Evolutionary conservation across 169 alveolate genomes (phyloP), one percentile per base, ranked within the genome.

Genomic region (Plasmodium sp.): DNA sequence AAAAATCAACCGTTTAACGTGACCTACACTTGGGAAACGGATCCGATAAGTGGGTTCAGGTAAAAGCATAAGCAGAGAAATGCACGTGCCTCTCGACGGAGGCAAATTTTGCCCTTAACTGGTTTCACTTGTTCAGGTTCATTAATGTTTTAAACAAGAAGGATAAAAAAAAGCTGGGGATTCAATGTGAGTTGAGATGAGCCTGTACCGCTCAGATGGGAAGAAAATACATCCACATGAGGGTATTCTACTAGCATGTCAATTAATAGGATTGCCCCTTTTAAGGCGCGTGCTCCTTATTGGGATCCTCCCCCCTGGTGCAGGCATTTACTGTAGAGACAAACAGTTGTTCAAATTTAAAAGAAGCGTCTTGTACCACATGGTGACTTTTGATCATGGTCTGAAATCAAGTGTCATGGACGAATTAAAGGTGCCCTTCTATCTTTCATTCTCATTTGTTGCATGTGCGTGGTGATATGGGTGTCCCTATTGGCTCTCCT

Each of bases 341-440:
- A 85, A 79, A 77, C 85, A 85, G 31, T 84, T 85, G 22, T 85
- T 85, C 80, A 71, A 31, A 85, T 75, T 54, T 39, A 85, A 85
- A 85, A 85, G 86, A 51, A 85, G 93, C 71, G 93, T 85, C 33
- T 54, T 85, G 81, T 85, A 14, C 36, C 93, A 85, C 39, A 85
- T 85, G 93, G 93, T 85, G 56, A 85, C 93, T 18, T 85, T 85
- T 56, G 80, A 85, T 22, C 93, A 85, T 85, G 93, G 93, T 41
- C 71, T 85, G 71, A 85, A 85, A 77, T 36, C 80, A 33, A 85
- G 93, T 77, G 54, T 85, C 41, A 71, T 85, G 80, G 93, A 85
- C 34, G 93, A 85, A 36, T 43, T 85, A 77, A 75, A 85, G 93
- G 93, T 85, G 33, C 5, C 54, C 48, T 3, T 67, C 71, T 14